phyloP scores from a whole-genome alignment of 2,329 filamentous ascomycete genomes.

The Balansia obtecta region DNA sequence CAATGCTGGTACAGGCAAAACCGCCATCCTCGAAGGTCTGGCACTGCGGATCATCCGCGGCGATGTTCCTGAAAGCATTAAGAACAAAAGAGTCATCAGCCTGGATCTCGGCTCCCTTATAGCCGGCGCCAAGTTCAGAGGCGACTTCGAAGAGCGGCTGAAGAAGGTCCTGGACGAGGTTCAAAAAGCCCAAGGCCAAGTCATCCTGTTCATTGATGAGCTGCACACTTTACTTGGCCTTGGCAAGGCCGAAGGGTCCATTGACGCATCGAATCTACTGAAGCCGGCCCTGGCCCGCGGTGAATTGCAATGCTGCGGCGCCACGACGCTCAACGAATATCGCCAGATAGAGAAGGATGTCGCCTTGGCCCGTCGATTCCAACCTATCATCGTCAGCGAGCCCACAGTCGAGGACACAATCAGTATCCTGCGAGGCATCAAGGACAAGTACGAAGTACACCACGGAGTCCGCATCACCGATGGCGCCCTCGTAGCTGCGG shows the following conservation, averaged over 20 bases:
- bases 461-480: slow-evolving; percentile 94
- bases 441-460: slow-evolving; percentile 94
- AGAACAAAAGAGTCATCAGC: slow-evolving; percentile 80
- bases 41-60: slow-evolving; percentile 82
- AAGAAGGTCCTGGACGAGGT: slow-evolving; percentile 89
- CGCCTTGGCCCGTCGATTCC: slow-evolving; percentile 81
- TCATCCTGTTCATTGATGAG: slow-evolving; percentile 94
- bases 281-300: slow-evolving; percentile 90
- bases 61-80: slow-evolving; percentile 91
- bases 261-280: slow-evolving; percentile 88
- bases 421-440: slow-evolving; percentile 90
- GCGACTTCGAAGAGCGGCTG: slow-evolving; percentile 89
- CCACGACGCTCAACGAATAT: slow-evolving; percentile 88
- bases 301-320: slow-evolving; percentile 88
- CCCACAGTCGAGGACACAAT: slow-evolving; percentile 87
- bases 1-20: slow-evolving; percentile 84
- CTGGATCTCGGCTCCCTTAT: slow-evolving; percentile 87
- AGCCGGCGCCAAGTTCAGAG: slow-evolving; percentile 87
- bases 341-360: slow-evolving; percentile 92
- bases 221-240: slow-evolving; percentile 83
- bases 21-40: slow-evolving; percentile 80
- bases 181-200: slow-evolving; percentile 72
- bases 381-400: slow-evolving; percentile 88
- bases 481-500: slow-evolving; percentile 79
- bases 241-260: slow-evolving; percentile 90